phyloP scores from a whole-genome alignment of 257 asterid genomes.

The Capsicum pubescens region DNA sequence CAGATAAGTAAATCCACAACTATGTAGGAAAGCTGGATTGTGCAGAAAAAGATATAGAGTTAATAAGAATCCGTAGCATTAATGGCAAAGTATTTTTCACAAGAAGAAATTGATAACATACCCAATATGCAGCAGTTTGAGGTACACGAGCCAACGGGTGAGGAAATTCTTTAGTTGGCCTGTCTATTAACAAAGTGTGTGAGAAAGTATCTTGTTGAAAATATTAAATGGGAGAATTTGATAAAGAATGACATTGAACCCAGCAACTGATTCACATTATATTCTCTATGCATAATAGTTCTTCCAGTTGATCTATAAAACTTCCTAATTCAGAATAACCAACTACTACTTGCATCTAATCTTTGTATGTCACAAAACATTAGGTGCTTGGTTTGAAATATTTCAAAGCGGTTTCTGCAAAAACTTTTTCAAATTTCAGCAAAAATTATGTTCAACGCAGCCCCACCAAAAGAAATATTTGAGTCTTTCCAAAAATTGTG shows the following conservation, averaged over 20 bases:
- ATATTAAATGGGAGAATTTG: not conserved
- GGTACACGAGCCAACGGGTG: constrained; percentile 99
- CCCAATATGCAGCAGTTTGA: constrained; percentile 99
- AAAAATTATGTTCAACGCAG: not conserved
- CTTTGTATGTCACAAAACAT: constrained; percentile 2
- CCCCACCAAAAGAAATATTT: not conserved
- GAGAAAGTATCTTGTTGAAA: constrained; percentile 28
- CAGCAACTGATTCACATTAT: not conserved
- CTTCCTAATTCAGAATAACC: constrained; percentile 6
- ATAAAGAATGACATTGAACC: not conserved
- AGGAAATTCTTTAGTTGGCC: constrained; percentile 97
- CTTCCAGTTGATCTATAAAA: constrained; percentile 18
- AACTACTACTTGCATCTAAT: constrained; percentile 8
- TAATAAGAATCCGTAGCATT: constrained; percentile 22
- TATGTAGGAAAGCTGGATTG: constrained; percentile 82
- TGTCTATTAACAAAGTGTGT: constrained; percentile 53
- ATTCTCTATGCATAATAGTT: not conserved
- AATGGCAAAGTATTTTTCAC: constrained; percentile 22
- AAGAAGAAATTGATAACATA: constrained; percentile 45
- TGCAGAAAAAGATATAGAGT: constrained; percentile 26
- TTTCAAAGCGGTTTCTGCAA: not conserved
- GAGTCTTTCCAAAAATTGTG: not conserved
- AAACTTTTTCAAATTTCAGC: not conserved
- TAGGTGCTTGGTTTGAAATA: not conserved
- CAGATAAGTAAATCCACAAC: constrained; percentile 95